These are phyloP conservation scores for Arthroderma sp. DNA, from an alignment of 2,329 filamentous ascomycete species.

Conservation along the genomic window DNA sequence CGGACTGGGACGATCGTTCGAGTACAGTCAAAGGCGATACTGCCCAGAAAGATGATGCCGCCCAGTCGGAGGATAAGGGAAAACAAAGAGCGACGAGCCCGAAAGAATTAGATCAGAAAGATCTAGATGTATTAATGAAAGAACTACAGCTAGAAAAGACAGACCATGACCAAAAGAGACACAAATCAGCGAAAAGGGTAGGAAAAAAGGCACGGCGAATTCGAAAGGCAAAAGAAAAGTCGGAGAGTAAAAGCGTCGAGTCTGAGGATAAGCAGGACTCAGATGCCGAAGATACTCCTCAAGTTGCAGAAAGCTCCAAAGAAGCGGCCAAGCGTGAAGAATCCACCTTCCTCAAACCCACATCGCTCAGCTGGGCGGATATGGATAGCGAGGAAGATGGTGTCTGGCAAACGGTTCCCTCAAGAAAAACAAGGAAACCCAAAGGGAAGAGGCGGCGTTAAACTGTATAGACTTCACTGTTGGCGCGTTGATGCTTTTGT, in stretches of 20 bases:
- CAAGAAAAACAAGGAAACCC: too few species aligned
- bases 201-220: conserved; percentile 1
- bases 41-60: neutral
- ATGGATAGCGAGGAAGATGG: too few species aligned
- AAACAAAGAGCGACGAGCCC: neutral
- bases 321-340: neutral
- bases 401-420: too few species aligned
- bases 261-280: neutral
- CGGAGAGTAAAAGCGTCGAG: neutral
- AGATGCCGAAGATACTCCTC: neutral
- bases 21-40: neutral
- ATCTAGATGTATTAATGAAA: neutral
- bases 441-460: too few species aligned
- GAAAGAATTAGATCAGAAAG: neutral
- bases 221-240: neutral
- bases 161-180: neutral
- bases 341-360: neutral
- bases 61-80: neutral
- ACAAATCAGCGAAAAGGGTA: neutral
- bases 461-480: too few species aligned
- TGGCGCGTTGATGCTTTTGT: too few species aligned
- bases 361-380: too few species aligned
- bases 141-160: neutral
- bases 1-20: neutral
- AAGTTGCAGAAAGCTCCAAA: neutral